Base-by-base conservation (phyloP, 352 stramenopile genomes). In the Pythium insidiosum region DNA sequence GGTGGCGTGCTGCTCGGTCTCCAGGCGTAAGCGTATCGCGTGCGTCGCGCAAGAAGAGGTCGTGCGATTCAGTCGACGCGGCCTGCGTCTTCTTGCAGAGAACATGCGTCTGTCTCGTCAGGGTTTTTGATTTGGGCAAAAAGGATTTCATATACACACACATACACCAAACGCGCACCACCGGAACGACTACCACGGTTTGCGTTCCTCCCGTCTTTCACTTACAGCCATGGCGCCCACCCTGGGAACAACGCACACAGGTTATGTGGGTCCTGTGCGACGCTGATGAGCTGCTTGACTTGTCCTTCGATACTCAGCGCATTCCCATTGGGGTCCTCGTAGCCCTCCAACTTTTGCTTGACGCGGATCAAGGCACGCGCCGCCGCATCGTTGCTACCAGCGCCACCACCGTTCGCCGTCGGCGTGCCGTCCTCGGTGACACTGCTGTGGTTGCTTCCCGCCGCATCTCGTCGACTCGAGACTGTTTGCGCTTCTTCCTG, bases 341-440 rank as follows among this genome's bases (percentile, higher is more conserved):
- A 99, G 3, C 97, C 96, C 65, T 98, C 81, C 4, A 99, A 74
- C 63, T 99, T 99, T 63, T 99, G 85, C 47, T 96, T 93, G 43
- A 99, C 97, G 49, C 95, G 95, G 41, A 96, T 78, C 21, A 99
- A 78, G 15, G 93, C 94, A 46, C 95, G 77, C 34, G 90, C 73
- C 4, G 96, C 96, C 21, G 90, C 93, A 63, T 98, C 66, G 13
- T 83, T 84, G 42, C 79, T 75, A 9, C 52, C 61, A 1, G 16
- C 21, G 19, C 16, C 19, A 18, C 41, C 11, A 24, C 33, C 21
- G 21, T 25, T 55, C n/a, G n/a, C n/a, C n/a, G n/a, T n/a, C n/a
- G n/a, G n/a, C 18, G 12, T 49, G 5, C 18, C 37, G n/a, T 24
- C 20, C 7, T 24, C 9, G 7, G 9, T 23, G 5, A 33, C 30